Conservation (phyloP, 2,329 filamentous ascomycete genomes). For the Aspergillus sp. region DNA sequence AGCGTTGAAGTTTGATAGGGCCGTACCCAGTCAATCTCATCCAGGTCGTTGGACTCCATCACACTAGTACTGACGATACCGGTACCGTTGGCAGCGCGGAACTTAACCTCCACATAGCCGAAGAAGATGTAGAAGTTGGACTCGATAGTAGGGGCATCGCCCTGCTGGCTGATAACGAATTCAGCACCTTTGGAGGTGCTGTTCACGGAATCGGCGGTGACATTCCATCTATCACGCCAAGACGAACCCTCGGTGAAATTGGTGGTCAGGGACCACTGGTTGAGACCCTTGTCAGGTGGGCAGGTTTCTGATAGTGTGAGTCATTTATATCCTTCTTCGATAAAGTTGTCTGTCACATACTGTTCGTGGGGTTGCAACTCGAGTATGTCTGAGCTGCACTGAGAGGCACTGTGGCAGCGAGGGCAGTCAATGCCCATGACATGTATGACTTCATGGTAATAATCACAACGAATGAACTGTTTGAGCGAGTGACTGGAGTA, state of each 20-base stretch:
- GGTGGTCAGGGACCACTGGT: conserved; percentile 35
- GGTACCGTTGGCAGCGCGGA: conserved; percentile 84
- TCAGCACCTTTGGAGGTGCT: conserved; percentile 71
- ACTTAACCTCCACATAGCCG: conserved; percentile 78
- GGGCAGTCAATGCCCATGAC: conserved; percentile 10
- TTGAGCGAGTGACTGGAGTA: neutral
- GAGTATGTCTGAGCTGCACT: conserved; percentile 70
- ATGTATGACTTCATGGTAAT: conserved; percentile 8
- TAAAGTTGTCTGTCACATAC: conserved; percentile 11
- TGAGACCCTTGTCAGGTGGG: conserved; percentile 69
- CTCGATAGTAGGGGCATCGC: conserved; percentile 81
- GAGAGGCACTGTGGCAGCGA: conserved; percentile 11
- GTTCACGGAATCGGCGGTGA: conserved; percentile 63
- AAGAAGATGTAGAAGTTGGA: conserved; percentile 99
- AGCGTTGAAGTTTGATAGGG: conserved; percentile 55
- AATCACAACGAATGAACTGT: neutral
- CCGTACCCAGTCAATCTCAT: conserved; percentile 97
- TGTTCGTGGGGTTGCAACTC: conserved; percentile 67
- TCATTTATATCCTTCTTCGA: neutral
- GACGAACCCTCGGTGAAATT: conserved; percentile 53
- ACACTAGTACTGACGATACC: conserved; percentile 93
- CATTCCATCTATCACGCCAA: conserved; percentile 61
- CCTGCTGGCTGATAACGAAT: conserved; percentile 74
- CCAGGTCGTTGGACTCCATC: conserved; percentile 83
- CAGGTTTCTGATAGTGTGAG: conserved; percentile 52